A percentile compares a stretch with the other conserved stretches of the same genome.
These are phyloP conservation scores for Coccinonectria pachysandricola DNA, from an alignment of 2,329 filamentous ascomycete genomes.

Conservation along the genomic window DNA sequence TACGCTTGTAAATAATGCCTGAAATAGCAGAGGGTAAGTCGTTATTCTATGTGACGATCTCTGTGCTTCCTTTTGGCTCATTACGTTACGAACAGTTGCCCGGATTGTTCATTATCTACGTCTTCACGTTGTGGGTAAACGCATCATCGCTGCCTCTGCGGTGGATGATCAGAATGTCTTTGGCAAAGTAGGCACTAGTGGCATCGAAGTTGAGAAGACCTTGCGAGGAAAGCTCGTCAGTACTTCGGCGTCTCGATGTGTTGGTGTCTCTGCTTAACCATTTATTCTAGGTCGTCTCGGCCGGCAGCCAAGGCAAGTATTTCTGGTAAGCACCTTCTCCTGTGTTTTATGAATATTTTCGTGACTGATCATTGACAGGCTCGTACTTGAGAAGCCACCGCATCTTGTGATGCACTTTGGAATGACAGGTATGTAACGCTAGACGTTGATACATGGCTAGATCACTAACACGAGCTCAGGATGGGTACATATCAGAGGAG, in stretches of 20 bases:
- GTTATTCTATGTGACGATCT: too few species aligned
- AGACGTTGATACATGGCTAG: not conserved
- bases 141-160: conserved; percentile 57
- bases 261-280: too few species aligned
- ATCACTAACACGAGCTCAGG: conserved; percentile 28
- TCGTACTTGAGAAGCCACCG: conserved; percentile 58
- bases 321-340: conserved; percentile 54
- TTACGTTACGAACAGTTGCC: conserved; percentile 56
- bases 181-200: conserved; percentile 79
- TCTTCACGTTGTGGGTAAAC: conserved; percentile 75
- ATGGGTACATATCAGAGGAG: conserved; percentile 80
- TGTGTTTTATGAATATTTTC: too few species aligned
- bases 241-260: too few species aligned
- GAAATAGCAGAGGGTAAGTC: conserved; percentile 52
- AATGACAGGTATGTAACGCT: conserved; percentile 42
- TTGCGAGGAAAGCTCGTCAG: conserved; percentile 59
- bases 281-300: conserved; percentile 45
- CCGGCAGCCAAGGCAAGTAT: conserved; percentile 89
- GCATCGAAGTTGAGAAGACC: conserved; percentile 60
- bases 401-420: conserved; percentile 87
- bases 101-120: conserved; percentile 79
- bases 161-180: conserved; percentile 78
- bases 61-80: too few species aligned
- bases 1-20: too few species aligned
- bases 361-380: conserved; percentile 20